Conservation (phyloP, 768 basidiomycete species). For the Boletus patriciae region DNA sequence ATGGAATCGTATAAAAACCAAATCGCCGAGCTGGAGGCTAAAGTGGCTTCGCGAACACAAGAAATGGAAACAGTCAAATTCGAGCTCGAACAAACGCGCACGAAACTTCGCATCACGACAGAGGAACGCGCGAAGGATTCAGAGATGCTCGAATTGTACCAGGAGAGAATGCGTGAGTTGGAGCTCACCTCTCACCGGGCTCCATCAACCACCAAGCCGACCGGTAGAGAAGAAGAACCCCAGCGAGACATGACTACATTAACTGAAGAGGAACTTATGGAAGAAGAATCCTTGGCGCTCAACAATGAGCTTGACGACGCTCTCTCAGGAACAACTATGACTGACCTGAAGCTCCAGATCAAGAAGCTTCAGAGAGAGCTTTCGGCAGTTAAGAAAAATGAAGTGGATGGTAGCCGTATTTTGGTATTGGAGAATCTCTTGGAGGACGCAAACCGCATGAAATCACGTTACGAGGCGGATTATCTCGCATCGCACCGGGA, state of each 20-base stretch:
- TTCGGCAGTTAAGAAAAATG: slow-evolving; percentile 68
- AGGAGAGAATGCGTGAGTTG: slow-evolving; percentile 87
- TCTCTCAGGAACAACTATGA: slow-evolving; percentile 81
- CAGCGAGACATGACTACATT: slow-evolving; percentile 28
- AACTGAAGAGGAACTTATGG: slow-evolving; percentile 49
- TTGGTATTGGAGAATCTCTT: slow-evolving; percentile 89
- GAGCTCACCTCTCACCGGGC: slow-evolving; percentile 66
- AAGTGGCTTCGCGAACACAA: slow-evolving; percentile 60
- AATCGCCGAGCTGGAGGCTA: slow-evolving; percentile 76
- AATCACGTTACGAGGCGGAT: slow-evolving; percentile 83
- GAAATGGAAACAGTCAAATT: slow-evolving; percentile 73
- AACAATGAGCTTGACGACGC: slow-evolving; percentile 89
- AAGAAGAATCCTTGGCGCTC: slow-evolving; percentile 59
- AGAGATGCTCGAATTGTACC: slow-evolving; percentile 84
- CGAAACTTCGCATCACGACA: slow-evolving; percentile 62
- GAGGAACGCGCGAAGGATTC: slow-evolving; percentile 77
- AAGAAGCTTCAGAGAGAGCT: slow-evolving; percentile 81
- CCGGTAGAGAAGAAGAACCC: slow-evolving; percentile 18
- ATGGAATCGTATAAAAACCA: slow-evolving; percentile 93
- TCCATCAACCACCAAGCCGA: slow-evolving; percentile 31
- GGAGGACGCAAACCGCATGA: slow-evolving; percentile 89
- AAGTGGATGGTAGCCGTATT: slow-evolving; percentile 71
- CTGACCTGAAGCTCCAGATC: slow-evolving; percentile 87
- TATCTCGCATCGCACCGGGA: slow-evolving; percentile 84
- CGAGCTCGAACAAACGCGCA: slow-evolving; percentile 73